Conservation (phyloP, 768 basidiomycete genomes). For the Cyclocybe cylindracea region DNA sequence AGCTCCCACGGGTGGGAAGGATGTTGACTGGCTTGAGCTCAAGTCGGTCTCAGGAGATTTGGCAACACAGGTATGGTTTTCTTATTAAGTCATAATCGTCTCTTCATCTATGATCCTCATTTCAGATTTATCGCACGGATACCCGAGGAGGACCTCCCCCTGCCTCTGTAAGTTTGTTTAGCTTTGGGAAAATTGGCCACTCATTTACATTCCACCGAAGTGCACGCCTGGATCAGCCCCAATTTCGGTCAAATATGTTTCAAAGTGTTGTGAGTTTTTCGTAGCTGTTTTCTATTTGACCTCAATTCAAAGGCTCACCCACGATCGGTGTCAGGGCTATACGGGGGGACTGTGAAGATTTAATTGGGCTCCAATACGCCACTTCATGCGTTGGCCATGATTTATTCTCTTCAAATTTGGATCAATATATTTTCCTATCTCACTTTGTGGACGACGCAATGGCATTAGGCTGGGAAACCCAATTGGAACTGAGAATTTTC, state of each 20-base stretch:
- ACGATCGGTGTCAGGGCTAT: slow-evolving; percentile 18
- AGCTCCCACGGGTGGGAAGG: slow-evolving; percentile 38
- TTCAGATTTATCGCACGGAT: slow-evolving; percentile 48
- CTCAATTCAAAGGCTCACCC: background rate
- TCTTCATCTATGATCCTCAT: no score
- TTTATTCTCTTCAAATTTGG: no score
- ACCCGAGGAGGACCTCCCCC: slow-evolving; percentile 59
- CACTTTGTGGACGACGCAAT: no score
- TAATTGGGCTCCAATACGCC: slow-evolving; percentile 1
- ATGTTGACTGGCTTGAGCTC: slow-evolving; percentile 61
- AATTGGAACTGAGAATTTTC: no score
- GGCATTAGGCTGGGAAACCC: no score
- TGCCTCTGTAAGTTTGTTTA: slow-evolving; percentile 34
- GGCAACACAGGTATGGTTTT: slow-evolving; percentile 44
- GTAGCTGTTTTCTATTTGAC: background rate
- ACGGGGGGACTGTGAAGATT: slow-evolving; percentile 15
- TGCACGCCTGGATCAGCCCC: slow-evolving; percentile 41
- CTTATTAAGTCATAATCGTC: no score
- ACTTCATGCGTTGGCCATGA: background rate
- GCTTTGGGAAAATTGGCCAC: background rate
- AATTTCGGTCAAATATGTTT: slow-evolving; percentile 50
- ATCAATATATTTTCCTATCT: no score
- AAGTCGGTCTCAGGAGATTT: slow-evolving; percentile 46
- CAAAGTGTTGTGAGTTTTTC: slow-evolving; percentile 49
- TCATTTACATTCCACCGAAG: slow-evolving; percentile 14